These are phyloP conservation scores for Tilletia horrida DNA, from an alignment of 1,284 basidiomycete genomes.

Conservation along the genomic window DNA sequence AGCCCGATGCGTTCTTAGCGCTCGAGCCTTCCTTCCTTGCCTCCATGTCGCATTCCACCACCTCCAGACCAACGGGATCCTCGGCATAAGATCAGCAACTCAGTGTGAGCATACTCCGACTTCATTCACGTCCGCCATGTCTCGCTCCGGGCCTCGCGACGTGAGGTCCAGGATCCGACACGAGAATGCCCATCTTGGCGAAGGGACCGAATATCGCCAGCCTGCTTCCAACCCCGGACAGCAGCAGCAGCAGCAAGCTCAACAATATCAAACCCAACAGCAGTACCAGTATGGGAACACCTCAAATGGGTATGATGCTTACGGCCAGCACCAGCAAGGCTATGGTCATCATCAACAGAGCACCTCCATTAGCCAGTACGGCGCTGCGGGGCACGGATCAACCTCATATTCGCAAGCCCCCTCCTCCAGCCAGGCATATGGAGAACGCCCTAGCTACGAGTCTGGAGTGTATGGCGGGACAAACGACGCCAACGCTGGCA, in stretches of 20 bases:
- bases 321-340: slow-evolving; percentile 4
- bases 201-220: slow-evolving; percentile 38
- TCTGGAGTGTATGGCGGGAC: slow-evolving; percentile 4
- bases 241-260: not conserved
- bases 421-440: not conserved
- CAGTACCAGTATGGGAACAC: slow-evolving; percentile 6
- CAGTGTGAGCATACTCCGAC: no score
- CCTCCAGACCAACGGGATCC: no score
- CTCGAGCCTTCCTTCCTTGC: no score
- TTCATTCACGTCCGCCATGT: not conserved
- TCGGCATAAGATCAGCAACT: no score
- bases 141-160: slow-evolving; percentile 24
- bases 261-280: not conserved
- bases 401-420: not conserved
- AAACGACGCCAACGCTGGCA: not conserved
- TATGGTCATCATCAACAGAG: not conserved
- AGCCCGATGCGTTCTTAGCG: no score
- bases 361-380: not conserved
- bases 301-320: not conserved
- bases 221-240: slow-evolving; percentile 24
- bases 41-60: no score
- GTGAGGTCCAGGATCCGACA: slow-evolving; percentile 52
- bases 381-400: slow-evolving; percentile 1
- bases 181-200: slow-evolving; percentile 45
- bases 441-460: not conserved